Evolutionary conservation across 345 rosid species (phyloP).

Genomic region (Limnanthes douglasii): DNA sequence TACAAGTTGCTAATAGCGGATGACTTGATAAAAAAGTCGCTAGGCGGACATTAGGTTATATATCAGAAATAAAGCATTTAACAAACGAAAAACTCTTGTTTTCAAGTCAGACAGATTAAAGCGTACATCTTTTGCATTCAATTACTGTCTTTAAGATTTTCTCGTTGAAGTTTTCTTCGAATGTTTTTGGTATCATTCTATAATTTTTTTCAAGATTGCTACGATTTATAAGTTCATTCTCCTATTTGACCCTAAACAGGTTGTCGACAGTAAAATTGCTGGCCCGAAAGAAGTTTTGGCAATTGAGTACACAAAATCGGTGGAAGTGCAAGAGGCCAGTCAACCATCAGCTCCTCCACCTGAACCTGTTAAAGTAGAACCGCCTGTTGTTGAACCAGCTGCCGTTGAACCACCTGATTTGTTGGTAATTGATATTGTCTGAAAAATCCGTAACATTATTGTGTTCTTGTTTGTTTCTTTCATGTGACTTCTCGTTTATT

Average conservation of each 20-base stretch:
- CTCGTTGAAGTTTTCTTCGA: too few species aligned
- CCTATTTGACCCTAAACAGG: slow-evolving; percentile 9
- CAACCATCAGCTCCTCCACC: slow-evolving; percentile 38
- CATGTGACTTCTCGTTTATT: slow-evolving; percentile 3
- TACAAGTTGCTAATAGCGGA: too few species aligned
- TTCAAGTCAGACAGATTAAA: too few species aligned
- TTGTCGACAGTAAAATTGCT: slow-evolving; percentile 27
- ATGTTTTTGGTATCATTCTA: too few species aligned
- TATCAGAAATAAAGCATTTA: too few species aligned
- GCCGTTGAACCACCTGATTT: slow-evolving; percentile 61
- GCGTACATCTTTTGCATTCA: too few species aligned
- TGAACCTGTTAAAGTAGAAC: slow-evolving; percentile 52
- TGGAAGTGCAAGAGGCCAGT: slow-evolving; percentile 32
- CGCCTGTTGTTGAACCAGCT: slow-evolving; percentile 24
- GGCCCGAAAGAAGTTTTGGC: slow-evolving; percentile 70
- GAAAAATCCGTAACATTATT: slow-evolving; percentile 2
- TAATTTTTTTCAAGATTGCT: too few species aligned
- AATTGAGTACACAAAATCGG: slow-evolving; percentile 49
- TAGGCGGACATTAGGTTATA: too few species aligned
- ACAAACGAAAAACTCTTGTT: too few species aligned
- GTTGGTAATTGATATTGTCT: slow-evolving; percentile 29
- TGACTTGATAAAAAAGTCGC: too few species aligned
- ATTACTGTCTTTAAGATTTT: too few species aligned
- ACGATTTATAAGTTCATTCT: too few species aligned
- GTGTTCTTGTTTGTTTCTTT: background rate